Base-by-base conservation (phyloP, 306 rosid genomes). In the Ormosia semicastrata region DNA sequence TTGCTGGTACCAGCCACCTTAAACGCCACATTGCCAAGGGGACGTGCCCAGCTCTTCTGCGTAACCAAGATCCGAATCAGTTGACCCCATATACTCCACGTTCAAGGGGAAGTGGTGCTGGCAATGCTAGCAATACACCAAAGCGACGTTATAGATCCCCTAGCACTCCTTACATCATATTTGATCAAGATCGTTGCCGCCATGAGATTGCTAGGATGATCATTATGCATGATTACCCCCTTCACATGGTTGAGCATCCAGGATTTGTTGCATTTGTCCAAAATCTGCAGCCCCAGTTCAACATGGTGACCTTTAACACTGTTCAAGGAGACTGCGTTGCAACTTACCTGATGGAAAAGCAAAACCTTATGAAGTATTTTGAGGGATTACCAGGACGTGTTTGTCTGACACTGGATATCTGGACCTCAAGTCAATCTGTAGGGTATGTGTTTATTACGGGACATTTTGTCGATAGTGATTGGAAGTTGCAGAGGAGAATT, bases 271-370 rank as follows among this genome's bases (percentile, higher is more conserved):
- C 96, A 62, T 95, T 95, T 81, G 93, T 89, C 46, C 93, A 89
- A 85, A 91, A 89, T 87, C 97, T 95, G 78, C 97, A 95, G 89
- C 99, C 99, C 56, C 94, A 85, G 57, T 93, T 93, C 92, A 89
- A 89, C 72, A 92, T 86, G 96, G 97, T 88, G 81, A 92, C 94
- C 88, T 95, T 95, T 78, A 95, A 95, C 83, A 86, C 96, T 11
- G 82, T 95, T 73, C 99, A 95, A 84, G 99, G 99, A 65, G 99
- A 95, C 80, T 93, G 97, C 72, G 97, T 93, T 85, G 98, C 94
- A 52, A 89, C 93, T n/a, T 95, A 89, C 86, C 87, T 92, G 37
- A 81, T 50, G 86, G 97, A 95, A 79, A 95, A 93, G 84, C 97
- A 90, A 80, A 83, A 78, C 43, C 90, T 92, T 39, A 54, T 64